A percentile compares a stretch with the other conserved stretches of the same genome.
phyloP scores from a whole-genome alignment of 2,329 filamentous ascomycete genomes.

The Teratosphaeria nubilosa region DNA sequence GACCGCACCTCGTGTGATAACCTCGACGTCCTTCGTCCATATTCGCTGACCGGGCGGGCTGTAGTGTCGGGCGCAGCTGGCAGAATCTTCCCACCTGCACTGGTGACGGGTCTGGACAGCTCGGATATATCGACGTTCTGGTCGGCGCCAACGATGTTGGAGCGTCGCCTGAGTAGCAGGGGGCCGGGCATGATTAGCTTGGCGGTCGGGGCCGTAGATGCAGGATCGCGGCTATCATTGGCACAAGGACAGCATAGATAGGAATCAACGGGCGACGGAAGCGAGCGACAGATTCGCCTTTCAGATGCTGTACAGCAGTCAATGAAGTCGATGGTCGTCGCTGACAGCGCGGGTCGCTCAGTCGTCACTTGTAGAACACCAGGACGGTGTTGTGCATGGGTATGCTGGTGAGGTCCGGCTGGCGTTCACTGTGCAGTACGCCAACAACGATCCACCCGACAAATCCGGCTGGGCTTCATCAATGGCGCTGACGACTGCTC shows the following conservation, averaged over 20 bases:
- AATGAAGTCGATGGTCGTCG: background rate
- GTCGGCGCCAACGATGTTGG: background rate
- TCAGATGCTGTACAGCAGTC: background rate
- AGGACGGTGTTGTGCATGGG: background rate
- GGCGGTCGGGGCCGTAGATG: background rate
- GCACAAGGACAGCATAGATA: background rate
- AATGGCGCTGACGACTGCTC: background rate
- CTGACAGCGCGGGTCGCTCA: background rate
- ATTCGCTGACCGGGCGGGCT: slow-evolving; percentile 9
- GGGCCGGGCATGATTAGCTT: too few relatives aligned
- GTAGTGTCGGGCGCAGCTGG: background rate
- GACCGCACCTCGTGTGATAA: slow-evolving; percentile 15
- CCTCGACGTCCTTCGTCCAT: slow-evolving; percentile 9
- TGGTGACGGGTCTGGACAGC: background rate
- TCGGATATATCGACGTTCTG: slow-evolving; percentile 6
- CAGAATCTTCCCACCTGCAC: background rate
- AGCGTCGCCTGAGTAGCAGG: background rate
- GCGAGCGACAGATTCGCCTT: background rate
- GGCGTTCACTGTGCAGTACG: background rate
- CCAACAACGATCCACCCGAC: background rate
- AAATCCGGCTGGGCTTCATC: background rate
- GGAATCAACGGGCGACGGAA: background rate
- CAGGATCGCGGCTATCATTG: background rate
- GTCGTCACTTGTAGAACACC: background rate
- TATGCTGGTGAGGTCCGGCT: background rate